A percentile compares a stretch with the other conserved stretches of the same genome.
These are phyloP conservation scores for Gossypium sturtianum DNA, from an alignment of 345 rosid species.

Conservation along the genomic window DNA sequence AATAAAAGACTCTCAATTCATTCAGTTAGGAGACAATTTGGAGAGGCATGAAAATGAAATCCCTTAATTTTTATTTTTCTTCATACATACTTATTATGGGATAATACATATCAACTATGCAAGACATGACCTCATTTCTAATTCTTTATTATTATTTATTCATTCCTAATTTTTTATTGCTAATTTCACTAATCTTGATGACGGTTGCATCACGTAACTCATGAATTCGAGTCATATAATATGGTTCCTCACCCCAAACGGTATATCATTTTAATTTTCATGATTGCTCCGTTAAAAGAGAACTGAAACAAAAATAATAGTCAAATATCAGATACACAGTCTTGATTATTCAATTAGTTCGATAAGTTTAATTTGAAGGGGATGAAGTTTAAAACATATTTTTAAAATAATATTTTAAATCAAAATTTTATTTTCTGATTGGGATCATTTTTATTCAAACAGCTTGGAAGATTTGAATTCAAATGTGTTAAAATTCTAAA, in stretches of 20 bases:
- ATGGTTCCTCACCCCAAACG: background rate
- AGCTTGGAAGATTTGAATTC: too few species aligned
- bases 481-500: too few species aligned
- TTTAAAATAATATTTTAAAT: too few species aligned
- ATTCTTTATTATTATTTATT: conserved; percentile 8
- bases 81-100: conserved; percentile 28
- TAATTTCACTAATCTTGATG: conserved; percentile 18
- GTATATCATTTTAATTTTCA: background rate
- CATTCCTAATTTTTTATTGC: background rate
- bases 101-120: conserved; percentile 23
- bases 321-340: background rate
- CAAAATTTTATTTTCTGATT: too few species aligned
- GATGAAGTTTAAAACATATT: too few species aligned
- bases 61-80: conserved; percentile 39
- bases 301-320: background rate
- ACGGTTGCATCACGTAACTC: conserved; percentile 33
- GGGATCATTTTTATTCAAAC: too few species aligned
- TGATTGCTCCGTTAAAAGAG: background rate
- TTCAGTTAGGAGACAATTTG: conserved; percentile 45
- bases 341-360: too few species aligned
- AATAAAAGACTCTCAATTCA: conserved; percentile 25
- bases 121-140: conserved; percentile 23
- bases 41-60: conserved; percentile 46
- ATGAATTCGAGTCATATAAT: background rate
- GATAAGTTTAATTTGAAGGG: too few species aligned